Evolutionary conservation across 192 early-diverging fungal genomes (phyloP).

Genomic region (Spizellomyces sp.): DNA sequence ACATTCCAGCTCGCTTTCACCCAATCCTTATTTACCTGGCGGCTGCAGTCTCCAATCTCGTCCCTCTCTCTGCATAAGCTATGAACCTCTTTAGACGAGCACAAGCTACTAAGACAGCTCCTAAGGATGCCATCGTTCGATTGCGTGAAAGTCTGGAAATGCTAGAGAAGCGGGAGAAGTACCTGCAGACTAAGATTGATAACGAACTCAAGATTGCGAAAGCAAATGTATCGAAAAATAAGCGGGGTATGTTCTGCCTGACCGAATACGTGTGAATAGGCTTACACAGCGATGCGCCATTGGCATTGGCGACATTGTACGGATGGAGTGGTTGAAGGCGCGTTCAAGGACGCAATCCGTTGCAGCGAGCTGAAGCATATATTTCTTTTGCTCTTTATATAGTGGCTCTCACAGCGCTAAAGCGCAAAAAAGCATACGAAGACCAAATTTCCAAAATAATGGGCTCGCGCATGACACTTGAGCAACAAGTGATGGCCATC

Average conservation of each 20-base stretch:
- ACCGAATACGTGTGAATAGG: neutral
- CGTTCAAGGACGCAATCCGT: neutral
- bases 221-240: conserved; percentile 90
- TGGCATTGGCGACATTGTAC: neutral
- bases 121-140: conserved; percentile 94
- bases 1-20: too few relatives aligned
- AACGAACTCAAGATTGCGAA: conserved; percentile 84
- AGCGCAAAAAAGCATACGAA: conserved; percentile 88
- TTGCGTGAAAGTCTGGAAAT: conserved; percentile 88
- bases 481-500: conserved; percentile 93
- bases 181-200: conserved; percentile 85
- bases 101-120: conserved; percentile 53
- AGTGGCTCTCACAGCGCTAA: conserved; percentile 92
- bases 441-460: conserved; percentile 84
- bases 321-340: neutral
- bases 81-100: conserved; percentile 56
- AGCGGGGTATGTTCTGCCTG: conserved; percentile 61
- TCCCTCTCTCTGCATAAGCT: too few relatives aligned
- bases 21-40: too few relatives aligned
- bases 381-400: neutral
- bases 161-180: conserved; percentile 92
- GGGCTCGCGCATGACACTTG: conserved; percentile 87
- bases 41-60: too few relatives aligned
- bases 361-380: neutral
- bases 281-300: neutral